Conservation (phyloP, 2,329 filamentous ascomycete genomes). For the Capronia coronata region DNA sequence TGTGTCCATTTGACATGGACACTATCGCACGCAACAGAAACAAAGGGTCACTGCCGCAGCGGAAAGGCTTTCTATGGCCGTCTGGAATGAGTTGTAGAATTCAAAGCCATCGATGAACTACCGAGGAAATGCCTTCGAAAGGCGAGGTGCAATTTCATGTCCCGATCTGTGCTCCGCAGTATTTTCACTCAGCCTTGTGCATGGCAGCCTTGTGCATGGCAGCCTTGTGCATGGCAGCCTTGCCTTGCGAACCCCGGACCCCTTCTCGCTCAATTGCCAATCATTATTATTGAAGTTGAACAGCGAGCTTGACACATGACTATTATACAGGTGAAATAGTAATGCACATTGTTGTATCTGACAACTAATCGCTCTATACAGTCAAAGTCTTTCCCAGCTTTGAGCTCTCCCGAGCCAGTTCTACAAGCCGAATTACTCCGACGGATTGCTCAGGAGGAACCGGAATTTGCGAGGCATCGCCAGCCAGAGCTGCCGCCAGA, state of each 20-base stretch:
- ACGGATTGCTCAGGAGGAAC: slow-evolving; percentile 49
- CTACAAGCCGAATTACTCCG: slow-evolving; percentile 51
- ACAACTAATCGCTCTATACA: slow-evolving; percentile 6
- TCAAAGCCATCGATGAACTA: background rate
- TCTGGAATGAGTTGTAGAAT: background rate
- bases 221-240: background rate
- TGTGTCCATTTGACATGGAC: slow-evolving; percentile 19
- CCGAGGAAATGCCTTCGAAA: no score
- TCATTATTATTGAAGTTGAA: no score
- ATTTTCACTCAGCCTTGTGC: background rate
- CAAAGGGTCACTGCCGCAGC: background rate
- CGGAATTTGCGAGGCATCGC: slow-evolving; percentile 47
- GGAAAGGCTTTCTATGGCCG: background rate
- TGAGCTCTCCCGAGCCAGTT: slow-evolving; percentile 51
- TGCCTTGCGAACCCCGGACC: no score
- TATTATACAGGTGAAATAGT: no score
- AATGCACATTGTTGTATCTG: background rate
- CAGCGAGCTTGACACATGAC: no score
- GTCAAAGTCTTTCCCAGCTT: slow-evolving; percentile 44
- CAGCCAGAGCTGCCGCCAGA: slow-evolving; percentile 47
- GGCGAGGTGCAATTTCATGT: no score
- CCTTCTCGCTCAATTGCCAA: no score
- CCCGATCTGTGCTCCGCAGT: background rate
- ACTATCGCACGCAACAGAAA: background rate
- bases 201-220: background rate